Percentiles rank a stretch among this genome's conserved stretches.
These are phyloP conservation scores for Rutstroemia sydowiana DNA, from an alignment of 2,329 filamentous ascomycete species.

Conservation along the genomic window DNA sequence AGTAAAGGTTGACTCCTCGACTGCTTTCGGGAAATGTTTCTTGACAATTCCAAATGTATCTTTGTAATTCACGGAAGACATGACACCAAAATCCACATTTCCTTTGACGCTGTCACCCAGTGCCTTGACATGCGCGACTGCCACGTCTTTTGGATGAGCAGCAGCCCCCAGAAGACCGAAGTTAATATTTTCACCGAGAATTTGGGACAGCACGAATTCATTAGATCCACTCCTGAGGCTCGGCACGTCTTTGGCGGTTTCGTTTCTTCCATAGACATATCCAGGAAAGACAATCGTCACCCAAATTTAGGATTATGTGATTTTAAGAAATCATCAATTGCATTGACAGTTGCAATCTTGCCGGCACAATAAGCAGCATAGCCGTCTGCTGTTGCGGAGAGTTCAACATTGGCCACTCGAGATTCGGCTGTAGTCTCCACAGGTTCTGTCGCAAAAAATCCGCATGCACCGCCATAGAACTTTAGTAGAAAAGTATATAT, in stretches of 20 bases:
- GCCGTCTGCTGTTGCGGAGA: neutral
- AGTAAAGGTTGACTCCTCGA: neutral
- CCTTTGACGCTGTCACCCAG: neutral
- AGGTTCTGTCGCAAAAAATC: too few relatives aligned
- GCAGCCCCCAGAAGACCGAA: neutral
- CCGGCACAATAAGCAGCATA: slow-evolving; percentile 2
- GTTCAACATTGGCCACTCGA: neutral
- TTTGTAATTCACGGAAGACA: neutral
- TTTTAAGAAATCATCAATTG: neutral
- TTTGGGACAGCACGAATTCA: neutral
- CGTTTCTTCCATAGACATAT: neutral
- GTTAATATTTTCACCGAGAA: neutral
- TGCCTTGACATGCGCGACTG: neutral
- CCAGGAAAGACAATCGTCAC: neutral
- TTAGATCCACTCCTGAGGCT: neutral
- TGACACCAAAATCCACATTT: neutral
- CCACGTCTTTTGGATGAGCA: neutral
- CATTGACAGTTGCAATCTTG: slow-evolving; percentile 3
- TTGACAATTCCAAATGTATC: slow-evolving; percentile 1
- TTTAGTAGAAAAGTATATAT: too few relatives aligned
- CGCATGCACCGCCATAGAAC: too few relatives aligned
- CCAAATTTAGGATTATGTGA: neutral
- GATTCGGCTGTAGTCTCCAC: neutral
- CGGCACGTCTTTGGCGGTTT: neutral
- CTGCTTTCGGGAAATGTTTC: slow-evolving; percentile 4